Base-by-base conservation (phyloP, 345 rosid genomes). In the Rhodamnia rubescens region DNA sequence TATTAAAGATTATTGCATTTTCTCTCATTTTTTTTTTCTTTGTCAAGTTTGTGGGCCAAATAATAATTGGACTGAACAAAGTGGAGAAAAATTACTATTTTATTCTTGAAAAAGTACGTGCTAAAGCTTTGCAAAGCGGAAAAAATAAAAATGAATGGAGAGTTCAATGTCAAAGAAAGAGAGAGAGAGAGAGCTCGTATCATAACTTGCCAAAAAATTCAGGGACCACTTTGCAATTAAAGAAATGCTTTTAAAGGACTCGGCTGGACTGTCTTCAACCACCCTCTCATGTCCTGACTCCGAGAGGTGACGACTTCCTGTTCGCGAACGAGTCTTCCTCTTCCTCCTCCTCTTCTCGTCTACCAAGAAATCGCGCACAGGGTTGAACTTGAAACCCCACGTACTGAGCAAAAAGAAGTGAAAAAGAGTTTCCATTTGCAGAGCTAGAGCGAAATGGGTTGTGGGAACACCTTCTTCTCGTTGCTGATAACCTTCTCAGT, bases 391-490 rank as follows among this genome's bases (percentile, higher is more conserved):
- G 40, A 36, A 36, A 2, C 40, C 40, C 47, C 80, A 8, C 26
- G 7, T 8, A 36, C 80, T 36, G 80, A 2, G 13, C 80, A 20
- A 36, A 36, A 40, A 20, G 47, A 32, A 69, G 26, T 12, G 0
- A 10, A 36, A 18, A 69, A 36, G 7, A 20, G 26, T 11, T 9
- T 18, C 80, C 80, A 18, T 69, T 36, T 69, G 21, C 42, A 40
- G 85, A n/a, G 40, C 14, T 18, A n/a, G 55, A 42, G 53, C 58
- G 86, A 87, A 86, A 95, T 97, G 98, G 99, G 95, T 47, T 96
- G 95, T 56, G 92, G 96, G 81, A 92, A 96, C 86, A 78, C 94
- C 83, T 93, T 98, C 93, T 94, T 92, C 91, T 89, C 93, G 24
- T 16, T 92, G 44, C 91, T 96, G 26, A 89, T 95, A 47, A 90